Evolutionary conservation across 2,329 filamentous ascomycete genomes (phyloP).

Genomic region (Fusarium sp.): DNA sequence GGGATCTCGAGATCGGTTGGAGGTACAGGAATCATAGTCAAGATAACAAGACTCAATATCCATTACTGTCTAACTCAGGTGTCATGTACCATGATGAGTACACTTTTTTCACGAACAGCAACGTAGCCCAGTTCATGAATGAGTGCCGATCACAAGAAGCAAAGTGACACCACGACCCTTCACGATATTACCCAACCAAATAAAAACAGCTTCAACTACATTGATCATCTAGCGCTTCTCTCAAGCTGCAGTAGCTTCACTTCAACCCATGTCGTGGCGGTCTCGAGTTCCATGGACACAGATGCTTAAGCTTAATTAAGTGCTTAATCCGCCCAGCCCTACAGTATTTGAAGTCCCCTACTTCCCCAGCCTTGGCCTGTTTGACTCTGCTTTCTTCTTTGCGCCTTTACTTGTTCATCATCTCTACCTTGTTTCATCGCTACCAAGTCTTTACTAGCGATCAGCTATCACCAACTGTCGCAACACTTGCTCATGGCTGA

Average conservation of each 20-base stretch:
- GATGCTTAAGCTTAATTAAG: constrained; percentile 26
- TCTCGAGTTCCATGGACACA: constrained; percentile 10
- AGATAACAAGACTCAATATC: fast-evolving
- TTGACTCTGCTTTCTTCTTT: neutral
- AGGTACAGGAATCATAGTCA: neutral
- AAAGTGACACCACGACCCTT: neutral
- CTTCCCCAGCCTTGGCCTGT: neutral
- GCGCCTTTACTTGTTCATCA: too few relatives aligned
- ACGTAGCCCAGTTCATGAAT: fast-evolving
- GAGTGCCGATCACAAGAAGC: neutral
- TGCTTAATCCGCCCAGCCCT: constrained; percentile 10
- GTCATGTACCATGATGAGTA: fast-evolving
- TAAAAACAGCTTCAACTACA: neutral
- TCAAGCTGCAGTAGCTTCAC: constrained; percentile 12
- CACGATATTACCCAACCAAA: constrained; percentile 9
- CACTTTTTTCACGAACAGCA: fast-evolving
- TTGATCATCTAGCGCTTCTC: neutral
- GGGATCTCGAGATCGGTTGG: neutral
- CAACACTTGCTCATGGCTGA: constrained; percentile 14
- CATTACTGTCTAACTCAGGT: fast-evolving
- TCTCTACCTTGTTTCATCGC: too few relatives aligned
- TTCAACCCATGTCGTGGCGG: constrained; percentile 19
- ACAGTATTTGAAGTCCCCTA: constrained; percentile 23
- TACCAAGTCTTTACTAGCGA: neutral
- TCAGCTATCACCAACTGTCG: too few relatives aligned